Evolutionary conservation across 163 green algal species (phyloP).

Genomic region (Scenedesmus sp.): DNA sequence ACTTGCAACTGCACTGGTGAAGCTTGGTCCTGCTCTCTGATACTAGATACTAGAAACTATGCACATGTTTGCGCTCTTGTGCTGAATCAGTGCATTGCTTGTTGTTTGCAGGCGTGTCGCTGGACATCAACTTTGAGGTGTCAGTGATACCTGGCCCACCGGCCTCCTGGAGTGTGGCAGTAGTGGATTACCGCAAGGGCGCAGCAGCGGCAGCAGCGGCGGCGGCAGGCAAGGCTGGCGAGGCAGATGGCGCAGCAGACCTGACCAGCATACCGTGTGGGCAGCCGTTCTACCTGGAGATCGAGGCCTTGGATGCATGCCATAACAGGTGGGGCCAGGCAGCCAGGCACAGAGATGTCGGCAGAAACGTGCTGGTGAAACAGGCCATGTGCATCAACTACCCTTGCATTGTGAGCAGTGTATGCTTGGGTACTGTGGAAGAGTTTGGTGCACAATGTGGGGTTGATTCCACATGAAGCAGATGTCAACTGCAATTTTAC

Average conservation of each 20-base stretch:
- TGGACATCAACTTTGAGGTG: constrained; percentile 62
- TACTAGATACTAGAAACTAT: not conserved
- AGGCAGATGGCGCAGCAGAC: constrained; percentile 18
- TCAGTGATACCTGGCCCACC: constrained; percentile 50
- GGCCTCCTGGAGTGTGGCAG: constrained; percentile 58
- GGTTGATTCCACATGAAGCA: too few relatives aligned
- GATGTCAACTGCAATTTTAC: too few relatives aligned
- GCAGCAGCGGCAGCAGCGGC: constrained; percentile 31
- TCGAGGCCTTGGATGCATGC: constrained; percentile 70
- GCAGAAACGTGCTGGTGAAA: not conserved
- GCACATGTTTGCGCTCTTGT: not conserved
- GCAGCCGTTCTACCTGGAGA: constrained; percentile 68
- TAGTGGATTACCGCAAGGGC: constrained; percentile 60
- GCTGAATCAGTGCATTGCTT: not conserved
- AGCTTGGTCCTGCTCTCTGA: not conserved
- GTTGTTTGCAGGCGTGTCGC: constrained; percentile 50
- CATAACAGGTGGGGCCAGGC: constrained; percentile 61
- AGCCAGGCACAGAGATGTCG: not conserved
- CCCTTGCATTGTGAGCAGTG: not conserved
- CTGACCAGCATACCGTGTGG: constrained; percentile 67
- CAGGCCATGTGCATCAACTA: not conserved
- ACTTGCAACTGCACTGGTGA: not conserved
- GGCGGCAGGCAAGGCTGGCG: not conserved
- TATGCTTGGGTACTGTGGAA: not conserved
- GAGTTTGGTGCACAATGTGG: too few relatives aligned